These are phyloP conservation scores for Suhomyces anneliseae DNA, from an alignment of 1,139 yeast species.

Conservation along the genomic window DNA sequence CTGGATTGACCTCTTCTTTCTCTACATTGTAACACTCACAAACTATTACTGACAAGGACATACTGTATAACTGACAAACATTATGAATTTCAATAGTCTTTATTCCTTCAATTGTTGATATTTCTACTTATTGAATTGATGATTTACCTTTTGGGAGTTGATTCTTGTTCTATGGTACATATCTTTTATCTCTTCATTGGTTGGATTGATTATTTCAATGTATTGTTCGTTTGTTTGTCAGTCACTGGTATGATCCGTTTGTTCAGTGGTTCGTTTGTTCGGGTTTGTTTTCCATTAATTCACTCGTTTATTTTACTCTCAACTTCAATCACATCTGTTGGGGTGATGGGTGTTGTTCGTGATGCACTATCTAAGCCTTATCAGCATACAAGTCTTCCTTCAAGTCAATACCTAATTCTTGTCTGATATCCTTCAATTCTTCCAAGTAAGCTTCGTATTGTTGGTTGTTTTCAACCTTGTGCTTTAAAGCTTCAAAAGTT, in stretches of 20 bases:
- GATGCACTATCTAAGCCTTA: slow-evolving; percentile 7
- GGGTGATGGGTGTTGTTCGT: neutral
- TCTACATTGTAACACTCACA: no score
- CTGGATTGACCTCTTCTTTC: no score
- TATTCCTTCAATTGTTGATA: no score
- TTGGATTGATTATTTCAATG: no score
- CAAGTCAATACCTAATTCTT: slow-evolving; percentile 90
- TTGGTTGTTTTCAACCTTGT: slow-evolving; percentile 90
- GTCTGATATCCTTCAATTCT: slow-evolving; percentile 87
- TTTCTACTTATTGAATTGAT: no score
- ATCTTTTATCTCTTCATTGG: no score
- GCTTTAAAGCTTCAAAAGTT: slow-evolving; percentile 92
- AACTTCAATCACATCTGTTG: neutral
- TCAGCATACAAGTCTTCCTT: slow-evolving; percentile 77
- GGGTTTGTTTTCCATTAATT: neutral
- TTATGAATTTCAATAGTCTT: no score
- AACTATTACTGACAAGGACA: no score
- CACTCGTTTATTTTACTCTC: neutral
- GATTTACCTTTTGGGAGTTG: no score
- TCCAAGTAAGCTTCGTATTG: slow-evolving; percentile 96
- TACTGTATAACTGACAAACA: no score
- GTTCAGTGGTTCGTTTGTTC: neutral
- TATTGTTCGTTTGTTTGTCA: no score
- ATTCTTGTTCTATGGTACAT: no score
- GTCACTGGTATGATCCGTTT: neutral